Evolutionary conservation across 192 early-diverging fungal species (phyloP).

Genomic region (Lunasporangiospora selenospora): DNA sequence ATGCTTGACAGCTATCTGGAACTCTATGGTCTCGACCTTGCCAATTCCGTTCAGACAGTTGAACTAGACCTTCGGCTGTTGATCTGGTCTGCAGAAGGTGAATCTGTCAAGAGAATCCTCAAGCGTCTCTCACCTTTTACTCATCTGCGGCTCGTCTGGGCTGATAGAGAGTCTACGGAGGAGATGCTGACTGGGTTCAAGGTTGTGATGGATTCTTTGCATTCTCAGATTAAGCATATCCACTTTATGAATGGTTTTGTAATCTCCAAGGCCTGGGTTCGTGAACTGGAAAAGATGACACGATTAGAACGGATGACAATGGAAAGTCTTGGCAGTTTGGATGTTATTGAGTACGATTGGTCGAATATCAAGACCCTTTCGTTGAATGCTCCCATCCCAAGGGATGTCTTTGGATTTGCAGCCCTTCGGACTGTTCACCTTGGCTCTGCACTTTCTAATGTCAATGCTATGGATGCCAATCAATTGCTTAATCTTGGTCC

Average conservation of each 20-base stretch:
- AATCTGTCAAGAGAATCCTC: conserved; percentile 11
- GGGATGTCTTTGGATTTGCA: background rate
- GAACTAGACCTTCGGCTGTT: conserved; percentile 16
- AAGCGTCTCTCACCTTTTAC: conserved; percentile 23
- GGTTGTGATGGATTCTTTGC: conserved; percentile 1
- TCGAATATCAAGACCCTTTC: conserved; percentile 1
- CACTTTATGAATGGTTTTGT: conserved; percentile 21
- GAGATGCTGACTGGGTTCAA: conserved; percentile 3
- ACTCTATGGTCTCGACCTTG: conserved; percentile 15
- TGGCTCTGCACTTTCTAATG: no score
- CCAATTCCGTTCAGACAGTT: conserved; percentile 26
- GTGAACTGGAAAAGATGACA: conserved; percentile 14
- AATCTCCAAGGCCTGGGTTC: conserved; percentile 11
- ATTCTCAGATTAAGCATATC: conserved; percentile 5
- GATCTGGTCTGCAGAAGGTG: conserved; percentile 1
- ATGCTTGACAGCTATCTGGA: conserved; percentile 23
- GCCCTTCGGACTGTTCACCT: no score
- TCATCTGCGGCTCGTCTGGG: conserved; percentile 19
- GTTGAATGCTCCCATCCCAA: conserved; percentile 8
- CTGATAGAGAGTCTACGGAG: conserved; percentile 2
- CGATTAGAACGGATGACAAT: conserved; percentile 12
- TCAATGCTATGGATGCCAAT: no score
- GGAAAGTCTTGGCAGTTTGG: conserved; percentile 5
- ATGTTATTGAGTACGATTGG: conserved; percentile 15
- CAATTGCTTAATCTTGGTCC: no score